Evolutionary conservation across 352 stramenopile species (phyloP), one percentile per base, ranked within the genome.

Genomic region (Globisporangium echinulatum): DNA sequence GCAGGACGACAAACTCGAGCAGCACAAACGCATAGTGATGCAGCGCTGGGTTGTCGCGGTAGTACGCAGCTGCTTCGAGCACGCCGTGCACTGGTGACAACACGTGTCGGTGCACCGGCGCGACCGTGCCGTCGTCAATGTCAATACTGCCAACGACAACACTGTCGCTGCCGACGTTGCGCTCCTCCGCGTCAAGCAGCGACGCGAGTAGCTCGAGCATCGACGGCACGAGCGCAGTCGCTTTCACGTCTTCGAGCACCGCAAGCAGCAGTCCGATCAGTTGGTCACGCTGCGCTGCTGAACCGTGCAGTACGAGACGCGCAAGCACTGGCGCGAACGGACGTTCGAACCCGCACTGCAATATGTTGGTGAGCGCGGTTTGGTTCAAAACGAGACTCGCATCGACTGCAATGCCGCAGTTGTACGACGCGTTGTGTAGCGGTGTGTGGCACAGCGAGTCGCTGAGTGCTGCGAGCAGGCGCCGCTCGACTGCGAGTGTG

Each of bases 171-270:
- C 17, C 11, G 37, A 56, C 25, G 11, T 36, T 38, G 15, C 15
- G 15, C 33, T 65, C 63, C 44, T 70, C 65, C 9, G 50, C 44
- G 36, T 82, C 68, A 3, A 92, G 55, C 25, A 90, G 59, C 0
- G 52, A 59, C 5, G 48, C 55, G 36, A 92, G 71, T 5, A 90
- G 50, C 6, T 48, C 52, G 4, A 92, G 60, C 7, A 84, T 52
- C 5, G 79, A 69, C 3, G 77, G 69, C 3, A 82, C 56, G 43
- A 84, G 52, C 0, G 72, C 25, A 25, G 25, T 72, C 40, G 67
- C 71, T 43, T 87, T 87, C 38, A 88, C 59, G 52, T 88, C 74
- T 68, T 92, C 82, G n/a, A 90, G 58, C 9, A 84, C 74, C 0
- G 71, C 62, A 14, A 92, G 67, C 9, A 92, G 52, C 9, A 82